Evolutionary conservation across 371 early-diverging fungal genomes (phyloP).

Genomic region (Smittium culicis): DNA sequence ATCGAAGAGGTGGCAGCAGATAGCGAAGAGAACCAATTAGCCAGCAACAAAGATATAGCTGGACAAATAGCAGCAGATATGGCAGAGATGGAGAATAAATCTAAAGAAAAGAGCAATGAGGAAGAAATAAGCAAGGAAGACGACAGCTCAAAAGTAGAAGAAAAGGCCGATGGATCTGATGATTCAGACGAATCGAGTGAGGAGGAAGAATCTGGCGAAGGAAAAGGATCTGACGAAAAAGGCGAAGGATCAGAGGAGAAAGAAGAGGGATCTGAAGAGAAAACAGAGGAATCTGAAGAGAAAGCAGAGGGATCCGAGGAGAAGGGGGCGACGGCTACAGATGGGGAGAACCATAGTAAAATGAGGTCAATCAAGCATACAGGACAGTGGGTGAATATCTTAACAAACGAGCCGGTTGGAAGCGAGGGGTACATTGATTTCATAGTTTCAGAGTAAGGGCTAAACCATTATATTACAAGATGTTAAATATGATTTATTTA

Average conservation of each 20-base stretch:
- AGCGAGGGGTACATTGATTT: slow-evolving; percentile 24
- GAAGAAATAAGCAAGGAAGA: slow-evolving; percentile 2
- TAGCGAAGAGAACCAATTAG: too few relatives aligned
- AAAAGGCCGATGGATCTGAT: too few relatives aligned
- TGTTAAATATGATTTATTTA: background rate
- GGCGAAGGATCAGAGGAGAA: background rate
- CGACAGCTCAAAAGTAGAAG: background rate
- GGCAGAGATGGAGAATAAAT: too few relatives aligned
- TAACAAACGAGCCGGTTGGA: slow-evolving; percentile 25
- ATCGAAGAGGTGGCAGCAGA: too few relatives aligned
- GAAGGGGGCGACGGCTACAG: too few relatives aligned
- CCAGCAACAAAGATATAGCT: too few relatives aligned
- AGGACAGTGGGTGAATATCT: slow-evolving; percentile 31
- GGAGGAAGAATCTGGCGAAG: background rate
- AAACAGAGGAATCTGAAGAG: background rate
- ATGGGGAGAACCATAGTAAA: background rate
- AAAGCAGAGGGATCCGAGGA: background rate
- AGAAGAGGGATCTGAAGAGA: background rate
- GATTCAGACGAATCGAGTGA: too few relatives aligned
- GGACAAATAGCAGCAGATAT: too few relatives aligned
- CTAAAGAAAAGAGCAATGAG: slow-evolving; percentile 11
- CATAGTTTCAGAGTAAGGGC: slow-evolving; percentile 21
- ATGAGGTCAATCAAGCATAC: slow-evolving; percentile 6
- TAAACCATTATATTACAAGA: background rate
- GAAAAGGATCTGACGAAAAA: background rate